Evolutionary conservation across 23 red algal species (phyloP).

Genomic region (Gracilaria domingensis): DNA sequence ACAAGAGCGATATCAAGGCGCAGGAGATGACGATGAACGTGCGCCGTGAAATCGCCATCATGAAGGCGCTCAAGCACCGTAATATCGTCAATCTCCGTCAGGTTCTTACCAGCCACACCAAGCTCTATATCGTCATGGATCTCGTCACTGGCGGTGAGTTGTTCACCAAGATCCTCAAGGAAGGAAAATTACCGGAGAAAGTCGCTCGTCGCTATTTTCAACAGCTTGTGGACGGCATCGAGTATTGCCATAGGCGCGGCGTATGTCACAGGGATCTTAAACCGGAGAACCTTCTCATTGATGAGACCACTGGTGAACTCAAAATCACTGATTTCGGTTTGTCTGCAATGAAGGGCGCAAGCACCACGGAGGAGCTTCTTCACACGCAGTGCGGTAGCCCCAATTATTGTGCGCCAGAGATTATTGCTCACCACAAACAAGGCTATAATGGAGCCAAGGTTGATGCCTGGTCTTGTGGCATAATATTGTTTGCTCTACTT

Average conservation of each 20-base stretch:
- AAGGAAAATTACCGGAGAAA: slow-evolving; percentile 83
- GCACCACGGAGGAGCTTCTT: slow-evolving; percentile 68
- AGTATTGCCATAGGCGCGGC: slow-evolving; percentile 94
- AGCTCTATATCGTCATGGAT: slow-evolving; percentile 98
- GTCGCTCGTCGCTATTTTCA: slow-evolving; percentile 89
- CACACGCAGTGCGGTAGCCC: slow-evolving; percentile 87
- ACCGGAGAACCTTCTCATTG: slow-evolving; percentile 86
- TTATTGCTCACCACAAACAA: slow-evolving; percentile 75
- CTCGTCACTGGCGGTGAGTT: slow-evolving; percentile 98
- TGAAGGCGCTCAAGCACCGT: slow-evolving; percentile 97
- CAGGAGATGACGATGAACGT: slow-evolving; percentile 89
- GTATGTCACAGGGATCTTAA: slow-evolving; percentile 99
- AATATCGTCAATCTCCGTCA: slow-evolving; percentile 91
- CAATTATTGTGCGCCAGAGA: slow-evolving; percentile 87
- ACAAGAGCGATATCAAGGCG: slow-evolving; percentile 88
- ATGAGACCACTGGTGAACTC: slow-evolving; percentile 80
- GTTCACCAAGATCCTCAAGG: slow-evolving; percentile 91
- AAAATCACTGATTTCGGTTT: slow-evolving; percentile 98
- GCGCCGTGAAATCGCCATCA: slow-evolving; percentile 96
- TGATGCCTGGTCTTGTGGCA: slow-evolving; percentile 88
- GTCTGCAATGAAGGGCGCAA: slow-evolving; percentile 76
- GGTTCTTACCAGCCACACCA: slow-evolving; percentile 89
- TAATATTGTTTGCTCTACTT: slow-evolving; percentile 79
- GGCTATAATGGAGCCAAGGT: slow-evolving; percentile 82
- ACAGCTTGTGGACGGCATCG: slow-evolving; percentile 96